A percentile compares a stretch with the other conserved stretches of the same genome.
These are phyloP conservation scores for Amylostereum chailletii DNA, from an alignment of 1,284 basidiomycete genomes.

Conservation along the genomic window DNA sequence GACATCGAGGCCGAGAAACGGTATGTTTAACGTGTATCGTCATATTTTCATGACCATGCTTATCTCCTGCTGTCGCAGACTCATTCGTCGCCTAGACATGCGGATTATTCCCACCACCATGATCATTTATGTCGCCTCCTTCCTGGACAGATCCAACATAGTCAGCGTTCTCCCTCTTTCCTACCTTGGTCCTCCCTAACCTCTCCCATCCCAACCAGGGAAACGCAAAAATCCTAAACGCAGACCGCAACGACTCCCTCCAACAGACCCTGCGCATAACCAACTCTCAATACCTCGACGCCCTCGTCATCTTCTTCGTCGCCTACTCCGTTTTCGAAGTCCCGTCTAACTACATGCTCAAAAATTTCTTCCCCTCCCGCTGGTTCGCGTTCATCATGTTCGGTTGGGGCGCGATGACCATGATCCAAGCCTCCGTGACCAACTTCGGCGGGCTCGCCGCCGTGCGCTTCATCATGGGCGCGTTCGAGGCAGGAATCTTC, in stretches of 20 bases:
- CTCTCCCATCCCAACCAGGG: constrained; percentile 14
- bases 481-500: constrained; percentile 23
- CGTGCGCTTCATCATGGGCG: constrained; percentile 19
- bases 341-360: constrained; percentile 33
- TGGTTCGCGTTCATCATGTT: constrained; percentile 30
- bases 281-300: constrained; percentile 23
- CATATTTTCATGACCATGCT: background rate
- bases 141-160: constrained; percentile 29
- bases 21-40: constrained; percentile 3
- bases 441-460: constrained; percentile 26
- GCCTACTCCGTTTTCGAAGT: constrained; percentile 28
- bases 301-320: constrained; percentile 31
- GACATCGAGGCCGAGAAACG: constrained; percentile 12
- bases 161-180: constrained; percentile 12
- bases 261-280: constrained; percentile 22
- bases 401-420: constrained; percentile 31
- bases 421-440: constrained; percentile 21
- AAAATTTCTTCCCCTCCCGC: constrained; percentile 28
- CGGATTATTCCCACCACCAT: constrained; percentile 18
- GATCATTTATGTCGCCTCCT: constrained; percentile 28
- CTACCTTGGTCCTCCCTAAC: background rate
- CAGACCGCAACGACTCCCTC: constrained; percentile 24
- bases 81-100: too few species aligned
- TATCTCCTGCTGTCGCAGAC: too few species aligned
- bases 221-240: constrained; percentile 28